Conservation (phyloP, 129 eudicot species). For the Glebionis coronaria region DNA sequence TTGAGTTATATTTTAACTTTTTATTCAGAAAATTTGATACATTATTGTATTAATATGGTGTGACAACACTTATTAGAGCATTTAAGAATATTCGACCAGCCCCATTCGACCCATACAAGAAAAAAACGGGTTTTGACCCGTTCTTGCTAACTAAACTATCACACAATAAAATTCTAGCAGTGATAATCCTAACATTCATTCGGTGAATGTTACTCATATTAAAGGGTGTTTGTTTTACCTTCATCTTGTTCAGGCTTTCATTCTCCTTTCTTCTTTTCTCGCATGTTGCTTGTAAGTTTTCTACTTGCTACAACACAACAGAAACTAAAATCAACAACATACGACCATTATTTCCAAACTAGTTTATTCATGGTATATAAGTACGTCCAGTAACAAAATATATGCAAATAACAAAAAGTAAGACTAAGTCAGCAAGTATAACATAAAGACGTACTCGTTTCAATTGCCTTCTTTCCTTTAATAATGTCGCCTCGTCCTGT, state of each 20-base stretch:
- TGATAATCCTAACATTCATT: no score
- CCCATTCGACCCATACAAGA: no score
- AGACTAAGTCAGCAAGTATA: background rate
- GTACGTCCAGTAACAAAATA: no score
- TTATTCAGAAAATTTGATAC: no score
- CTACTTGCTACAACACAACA: slow-evolving; percentile 32
- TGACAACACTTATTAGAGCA: no score
- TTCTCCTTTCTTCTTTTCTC: slow-evolving; percentile 30
- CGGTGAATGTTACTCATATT: background rate
- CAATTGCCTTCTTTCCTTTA: slow-evolving; percentile 40
- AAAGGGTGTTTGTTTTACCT: slow-evolving; percentile 28
- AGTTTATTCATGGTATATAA: background rate
- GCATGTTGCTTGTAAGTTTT: slow-evolving; percentile 24
- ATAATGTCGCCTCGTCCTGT: slow-evolving; percentile 30
- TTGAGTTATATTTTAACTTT: no score
- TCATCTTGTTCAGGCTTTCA: slow-evolving; percentile 37
- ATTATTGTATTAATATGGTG: no score
- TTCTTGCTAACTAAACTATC: no score
- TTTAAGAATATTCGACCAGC: no score
- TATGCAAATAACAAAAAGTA: background rate
- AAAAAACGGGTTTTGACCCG: no score
- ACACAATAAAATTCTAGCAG: no score
- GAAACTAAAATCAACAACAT: slow-evolving; percentile 4
- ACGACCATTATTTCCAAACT: background rate
- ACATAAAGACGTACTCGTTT: slow-evolving; percentile 27